Base-by-base conservation (phyloP, 257 asterid genomes). In the Perilla frutescens region DNA sequence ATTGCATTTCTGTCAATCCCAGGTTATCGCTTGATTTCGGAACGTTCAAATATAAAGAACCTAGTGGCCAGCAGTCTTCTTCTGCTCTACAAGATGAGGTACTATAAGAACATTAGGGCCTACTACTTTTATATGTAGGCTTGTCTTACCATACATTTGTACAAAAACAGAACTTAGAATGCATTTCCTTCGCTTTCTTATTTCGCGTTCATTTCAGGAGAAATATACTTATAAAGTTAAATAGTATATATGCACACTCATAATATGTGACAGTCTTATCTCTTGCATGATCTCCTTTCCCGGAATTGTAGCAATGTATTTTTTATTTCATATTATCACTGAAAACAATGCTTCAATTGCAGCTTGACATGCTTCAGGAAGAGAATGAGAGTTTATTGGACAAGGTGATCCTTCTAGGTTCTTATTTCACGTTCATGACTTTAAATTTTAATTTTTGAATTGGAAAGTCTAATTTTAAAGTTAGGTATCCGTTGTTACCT, bases 331-430 rank as follows among this genome's bases (percentile, higher is more conserved):
- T 58, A 58, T 71, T 51, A 68, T 32, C 56, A 57, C 71, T 81
- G 58, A 80, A 55, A 67, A 32, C 2, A 76, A 15, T 76, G 47
- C 47, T 68, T 76, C 54, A 71, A 66, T 57, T 87, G 84, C 95
- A 94, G 98, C 88, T 94, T 77, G 99, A 94, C 82, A 88, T 91
- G 97, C 99, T 94, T 80, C 99, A 94, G 76, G 99, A 91, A 87
- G 97, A 94, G 84, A 94, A 94, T 71, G 99, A 91, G 69, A 86
- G 84, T 81, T 81, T 94, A 81, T 72, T 88, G 50, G 97, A 90
- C 70, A 94, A 94, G 99, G 99, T 94, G 67, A 77, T 78, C 62
- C 71, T 71, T 39, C 40, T 62, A 70, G 39, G 72, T 66, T 79
- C 73, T 68, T 65, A 44, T 66, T 70, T 59, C 45, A 20, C 44